Conservation (phyloP, 371 early-diverging fungal genomes). For the Mucor velutinosus region DNA sequence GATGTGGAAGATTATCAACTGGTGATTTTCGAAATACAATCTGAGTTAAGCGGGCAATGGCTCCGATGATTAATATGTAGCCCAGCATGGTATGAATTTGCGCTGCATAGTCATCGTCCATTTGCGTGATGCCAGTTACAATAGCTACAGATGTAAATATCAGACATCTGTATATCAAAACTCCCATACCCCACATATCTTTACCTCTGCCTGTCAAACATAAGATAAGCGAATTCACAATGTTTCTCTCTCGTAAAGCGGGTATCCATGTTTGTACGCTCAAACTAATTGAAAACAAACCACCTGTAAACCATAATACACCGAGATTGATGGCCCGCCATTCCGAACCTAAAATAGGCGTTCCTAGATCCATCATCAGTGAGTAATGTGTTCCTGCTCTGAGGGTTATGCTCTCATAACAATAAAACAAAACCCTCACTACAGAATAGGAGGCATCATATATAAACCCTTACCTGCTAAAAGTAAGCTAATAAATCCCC, state of each 20-base stretch:
- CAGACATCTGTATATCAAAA: neutral
- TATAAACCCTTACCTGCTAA: constrained; percentile 17
- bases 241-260: constrained; percentile 26
- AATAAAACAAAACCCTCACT: neutral
- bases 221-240: constrained; percentile 25
- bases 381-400: neutral
- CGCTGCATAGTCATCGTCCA: constrained; percentile 29
- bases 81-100: constrained; percentile 43
- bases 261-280: constrained; percentile 35
- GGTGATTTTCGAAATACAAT: constrained; percentile 48
- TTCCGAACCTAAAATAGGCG: constrained; percentile 28
- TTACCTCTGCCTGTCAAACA: constrained; percentile 34
- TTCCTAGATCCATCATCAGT: constrained; percentile 7
- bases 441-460: neutral
- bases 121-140: constrained; percentile 20
- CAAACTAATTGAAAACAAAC: constrained; percentile 31
- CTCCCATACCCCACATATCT: too few species aligned
- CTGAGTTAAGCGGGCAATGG: constrained; percentile 35
- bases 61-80: constrained; percentile 35
- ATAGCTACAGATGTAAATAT: constrained; percentile 15
- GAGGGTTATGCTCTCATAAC: neutral
- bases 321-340: constrained; percentile 33
- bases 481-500: constrained; percentile 35
- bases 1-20: constrained; percentile 40
- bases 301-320: constrained; percentile 37